These are phyloP conservation scores for Fremontodendron californicum DNA, from an alignment of 345 rosid genomes.

Conservation along the genomic window DNA sequence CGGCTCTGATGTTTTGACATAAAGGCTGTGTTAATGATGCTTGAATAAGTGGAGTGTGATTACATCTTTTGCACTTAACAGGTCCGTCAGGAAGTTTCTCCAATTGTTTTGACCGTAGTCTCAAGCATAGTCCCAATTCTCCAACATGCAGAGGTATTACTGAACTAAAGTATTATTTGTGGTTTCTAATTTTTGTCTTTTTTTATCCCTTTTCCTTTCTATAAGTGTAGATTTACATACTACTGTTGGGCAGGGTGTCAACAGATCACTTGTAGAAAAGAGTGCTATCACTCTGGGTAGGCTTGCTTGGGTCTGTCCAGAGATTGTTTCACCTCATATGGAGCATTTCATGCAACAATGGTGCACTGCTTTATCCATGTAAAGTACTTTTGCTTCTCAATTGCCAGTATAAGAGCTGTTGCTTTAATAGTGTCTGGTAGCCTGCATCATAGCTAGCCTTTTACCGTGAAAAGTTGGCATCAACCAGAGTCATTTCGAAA, in stretches of 20 bases:
- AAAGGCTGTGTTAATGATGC: background rate
- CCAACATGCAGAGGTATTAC: background rate
- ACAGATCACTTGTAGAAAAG: background rate
- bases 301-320: conserved; percentile 7
- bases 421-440: background rate
- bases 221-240: background rate
- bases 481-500: background rate
- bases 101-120: background rate
- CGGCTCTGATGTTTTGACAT: background rate
- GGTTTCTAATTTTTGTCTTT: background rate
- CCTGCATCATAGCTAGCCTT: background rate
- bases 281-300: conserved; percentile 2
- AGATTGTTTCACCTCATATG: background rate
- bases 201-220: background rate
- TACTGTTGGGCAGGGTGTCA: background rate
- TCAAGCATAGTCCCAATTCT: background rate
- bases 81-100: conserved; percentile 1
- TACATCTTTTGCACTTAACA: background rate
- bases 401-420: background rate
- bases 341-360: background rate
- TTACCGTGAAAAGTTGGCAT: background rate
- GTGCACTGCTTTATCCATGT: conserved; percentile 2
- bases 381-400: background rate
- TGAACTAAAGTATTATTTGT: background rate
- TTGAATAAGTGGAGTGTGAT: background rate